Conservation (phyloP, 805 yeast species). For the Metschnikowia proteae region DNA sequence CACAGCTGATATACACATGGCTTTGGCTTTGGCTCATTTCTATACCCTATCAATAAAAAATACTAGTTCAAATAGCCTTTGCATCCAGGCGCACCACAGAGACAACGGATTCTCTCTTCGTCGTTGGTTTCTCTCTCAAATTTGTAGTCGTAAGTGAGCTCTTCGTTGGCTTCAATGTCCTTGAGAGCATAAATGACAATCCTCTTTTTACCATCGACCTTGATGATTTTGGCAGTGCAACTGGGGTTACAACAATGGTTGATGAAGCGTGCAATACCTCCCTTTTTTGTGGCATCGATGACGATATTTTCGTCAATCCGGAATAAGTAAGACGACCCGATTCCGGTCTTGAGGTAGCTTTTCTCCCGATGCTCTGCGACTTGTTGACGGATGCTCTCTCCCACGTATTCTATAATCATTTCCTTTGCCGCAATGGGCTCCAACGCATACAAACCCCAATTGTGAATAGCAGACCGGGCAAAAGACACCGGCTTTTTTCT, state of each 20-base stretch:
- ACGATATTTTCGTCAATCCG: conserved; percentile 92
- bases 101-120: conserved; percentile 81
- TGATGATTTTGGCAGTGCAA: conserved; percentile 93
- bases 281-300: conserved; percentile 94
- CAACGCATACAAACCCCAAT: conserved; percentile 95
- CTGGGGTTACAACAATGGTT: conserved; percentile 98
- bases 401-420: conserved; percentile 97
- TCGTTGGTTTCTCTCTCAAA: conserved; percentile 89
- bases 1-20: no score
- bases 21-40: neutral
- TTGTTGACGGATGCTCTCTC: conserved; percentile 89
- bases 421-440: conserved; percentile 95
- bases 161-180: conserved; percentile 85
- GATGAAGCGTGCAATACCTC: conserved; percentile 95
- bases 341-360: conserved; percentile 81
- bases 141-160: conserved; percentile 92
- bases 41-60: neutral
- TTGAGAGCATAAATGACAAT: conserved; percentile 91
- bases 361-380: conserved; percentile 91
- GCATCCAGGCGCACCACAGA: conserved; percentile 94
- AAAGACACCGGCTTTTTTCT: conserved; percentile 93
- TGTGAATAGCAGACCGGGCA: conserved; percentile 94
- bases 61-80: conserved; percentile 78
- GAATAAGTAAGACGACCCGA: conserved; percentile 91
- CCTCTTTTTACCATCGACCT: conserved; percentile 89